phyloP scores from a whole-genome alignment of 371 early-diverging fungal species.

The Mucor indicus region DNA sequence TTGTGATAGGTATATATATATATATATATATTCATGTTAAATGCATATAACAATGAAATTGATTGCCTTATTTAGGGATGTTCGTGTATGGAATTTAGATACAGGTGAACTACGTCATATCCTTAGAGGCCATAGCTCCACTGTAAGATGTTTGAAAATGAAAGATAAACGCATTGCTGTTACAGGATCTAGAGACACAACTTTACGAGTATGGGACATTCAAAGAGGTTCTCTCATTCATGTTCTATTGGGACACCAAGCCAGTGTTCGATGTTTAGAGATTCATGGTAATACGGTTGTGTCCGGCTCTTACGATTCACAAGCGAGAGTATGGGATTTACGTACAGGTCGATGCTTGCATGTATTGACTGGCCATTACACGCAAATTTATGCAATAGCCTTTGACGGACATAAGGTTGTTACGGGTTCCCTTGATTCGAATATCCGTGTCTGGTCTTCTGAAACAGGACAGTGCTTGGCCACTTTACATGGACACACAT shows the following conservation, averaged over 20 bases:
- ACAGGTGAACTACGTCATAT: constrained; percentile 71
- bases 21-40: too few species aligned
- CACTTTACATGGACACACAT: constrained; percentile 75
- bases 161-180: constrained; percentile 67
- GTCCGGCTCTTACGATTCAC: constrained; percentile 88
- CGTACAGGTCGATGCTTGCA: constrained; percentile 67
- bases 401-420: constrained; percentile 66
- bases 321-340: constrained; percentile 86
- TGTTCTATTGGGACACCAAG: constrained; percentile 72
- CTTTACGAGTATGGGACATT: constrained; percentile 80
- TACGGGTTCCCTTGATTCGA: constrained; percentile 77
- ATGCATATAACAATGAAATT: not conserved
- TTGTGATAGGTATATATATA: constrained; percentile 73
- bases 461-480: constrained; percentile 57
- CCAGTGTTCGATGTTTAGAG: constrained; percentile 84
- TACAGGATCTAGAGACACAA: constrained; percentile 89
- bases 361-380: constrained; percentile 66
- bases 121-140: constrained; percentile 88
- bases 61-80: constrained; percentile 53
- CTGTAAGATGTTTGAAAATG: constrained; percentile 87
- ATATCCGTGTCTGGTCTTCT: constrained; percentile 69
- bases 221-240: constrained; percentile 61
- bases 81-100: constrained; percentile 87
- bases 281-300: constrained; percentile 75
- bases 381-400: constrained; percentile 67